phyloP scores from a whole-genome alignment of 257 asterid species.

The Asclepias syriaca region DNA sequence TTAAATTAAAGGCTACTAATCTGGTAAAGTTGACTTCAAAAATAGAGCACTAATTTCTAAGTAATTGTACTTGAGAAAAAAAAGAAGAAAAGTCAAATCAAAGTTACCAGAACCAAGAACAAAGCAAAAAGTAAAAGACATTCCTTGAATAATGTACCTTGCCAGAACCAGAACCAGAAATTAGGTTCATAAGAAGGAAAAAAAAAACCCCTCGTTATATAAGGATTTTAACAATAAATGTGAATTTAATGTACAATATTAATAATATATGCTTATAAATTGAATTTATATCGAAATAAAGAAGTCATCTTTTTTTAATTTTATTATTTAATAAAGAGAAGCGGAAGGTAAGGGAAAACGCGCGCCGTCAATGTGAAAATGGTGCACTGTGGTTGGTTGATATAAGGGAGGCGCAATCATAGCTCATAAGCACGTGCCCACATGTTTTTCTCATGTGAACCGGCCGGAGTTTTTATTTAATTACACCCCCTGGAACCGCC shows the following conservation, averaged over 20 bases:
- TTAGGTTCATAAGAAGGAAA: too few species aligned
- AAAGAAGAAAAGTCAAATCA: background rate
- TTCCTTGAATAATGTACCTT: too few species aligned
- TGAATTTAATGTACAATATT: too few species aligned
- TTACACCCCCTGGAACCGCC: slow-evolving; percentile 7
- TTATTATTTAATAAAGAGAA: too few species aligned
- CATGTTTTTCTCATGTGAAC: slow-evolving; percentile 13
- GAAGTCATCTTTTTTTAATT: too few species aligned
- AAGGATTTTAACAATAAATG: too few species aligned
- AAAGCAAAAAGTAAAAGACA: background rate
- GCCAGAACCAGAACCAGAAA: too few species aligned
- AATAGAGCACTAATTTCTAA: background rate
- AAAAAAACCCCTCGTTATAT: too few species aligned
- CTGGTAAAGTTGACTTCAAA: background rate
- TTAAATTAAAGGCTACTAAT: background rate
- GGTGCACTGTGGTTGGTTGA: slow-evolving; percentile 1
- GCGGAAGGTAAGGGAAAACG: background rate
- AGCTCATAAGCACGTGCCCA: slow-evolving; percentile 17
- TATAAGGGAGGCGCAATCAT: slow-evolving; percentile 12
- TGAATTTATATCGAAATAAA: too few species aligned
- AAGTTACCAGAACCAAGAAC: background rate
- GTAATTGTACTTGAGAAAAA: background rate
- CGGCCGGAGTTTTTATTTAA: background rate
- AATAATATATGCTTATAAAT: too few species aligned
- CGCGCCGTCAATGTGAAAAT: slow-evolving; percentile 26